Conservation (phyloP, 352 stramenopile species). For the Phytophthora podocarpi region DNA sequence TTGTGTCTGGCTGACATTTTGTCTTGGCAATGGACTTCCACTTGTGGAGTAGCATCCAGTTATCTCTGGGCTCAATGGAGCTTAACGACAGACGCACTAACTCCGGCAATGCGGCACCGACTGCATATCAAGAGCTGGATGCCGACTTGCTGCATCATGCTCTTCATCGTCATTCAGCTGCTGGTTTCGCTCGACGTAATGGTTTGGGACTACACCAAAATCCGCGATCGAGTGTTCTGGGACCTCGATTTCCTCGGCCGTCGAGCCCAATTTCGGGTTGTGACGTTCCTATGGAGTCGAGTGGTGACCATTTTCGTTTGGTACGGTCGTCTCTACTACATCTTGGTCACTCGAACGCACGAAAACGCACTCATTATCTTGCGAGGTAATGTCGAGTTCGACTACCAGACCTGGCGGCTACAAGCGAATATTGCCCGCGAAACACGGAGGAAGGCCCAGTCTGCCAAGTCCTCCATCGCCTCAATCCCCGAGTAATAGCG, state of each 20-base stretch:
- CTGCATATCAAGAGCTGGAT: slow-evolving; percentile 28
- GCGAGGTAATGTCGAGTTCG: slow-evolving; percentile 33
- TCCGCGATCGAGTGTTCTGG: slow-evolving; percentile 33
- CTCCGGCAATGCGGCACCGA: slow-evolving; percentile 19
- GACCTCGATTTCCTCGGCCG: slow-evolving; percentile 22
- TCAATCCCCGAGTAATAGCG: slow-evolving; percentile 15
- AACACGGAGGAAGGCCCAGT: background rate
- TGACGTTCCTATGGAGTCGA: slow-evolving; percentile 35
- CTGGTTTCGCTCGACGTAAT: slow-evolving; percentile 22
- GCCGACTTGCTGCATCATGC: slow-evolving; percentile 25
- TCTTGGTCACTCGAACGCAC: slow-evolving; percentile 25
- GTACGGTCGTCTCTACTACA: slow-evolving; percentile 30
- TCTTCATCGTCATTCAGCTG: slow-evolving; percentile 31
- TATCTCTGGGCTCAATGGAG: slow-evolving; percentile 21
- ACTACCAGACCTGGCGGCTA: slow-evolving; percentile 27
- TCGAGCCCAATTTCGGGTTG: slow-evolving; percentile 25
- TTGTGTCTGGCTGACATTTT: slow-evolving; percentile 34
- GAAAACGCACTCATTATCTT: slow-evolving; percentile 32
- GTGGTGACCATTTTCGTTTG: slow-evolving; percentile 34
- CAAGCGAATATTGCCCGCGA: slow-evolving; percentile 18
- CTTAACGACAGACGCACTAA: slow-evolving; percentile 25
- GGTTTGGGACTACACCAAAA: slow-evolving; percentile 16
- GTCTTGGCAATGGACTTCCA: slow-evolving; percentile 24
- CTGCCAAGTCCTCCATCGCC: background rate
- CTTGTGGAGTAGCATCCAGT: slow-evolving; percentile 19